Conservation (phyloP, 306 rosid species). For the Dalbergia cultrata region DNA sequence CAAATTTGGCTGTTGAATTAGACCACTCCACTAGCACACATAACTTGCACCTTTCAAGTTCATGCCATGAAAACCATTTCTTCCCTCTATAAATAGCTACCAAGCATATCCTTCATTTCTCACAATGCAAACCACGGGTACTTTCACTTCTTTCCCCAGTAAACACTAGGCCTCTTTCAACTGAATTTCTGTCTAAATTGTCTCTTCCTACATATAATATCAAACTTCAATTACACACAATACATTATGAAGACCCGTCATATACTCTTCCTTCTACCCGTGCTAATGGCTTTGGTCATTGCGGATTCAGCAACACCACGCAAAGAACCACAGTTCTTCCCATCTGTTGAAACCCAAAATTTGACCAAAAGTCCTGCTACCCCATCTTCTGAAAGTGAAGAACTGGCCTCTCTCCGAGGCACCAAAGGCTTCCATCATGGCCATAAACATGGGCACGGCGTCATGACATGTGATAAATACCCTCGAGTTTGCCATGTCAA, state of each 20-base stretch:
- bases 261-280: constrained; percentile 40
- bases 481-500: constrained; percentile 55
- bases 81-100: constrained; percentile 28
- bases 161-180: background rate
- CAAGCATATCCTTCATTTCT: constrained; percentile 1
- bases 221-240: background rate
- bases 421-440: constrained; percentile 31
- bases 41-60: background rate
- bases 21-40: constrained; percentile 41
- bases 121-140: constrained; percentile 26
- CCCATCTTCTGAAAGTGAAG: constrained; percentile 39
- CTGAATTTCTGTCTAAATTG: background rate
- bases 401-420: constrained; percentile 40
- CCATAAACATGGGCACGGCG: background rate
- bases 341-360: background rate
- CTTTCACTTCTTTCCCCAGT: background rate
- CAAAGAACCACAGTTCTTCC: constrained; percentile 28
- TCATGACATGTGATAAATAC: constrained; percentile 61
- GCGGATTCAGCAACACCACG: constrained; percentile 43
- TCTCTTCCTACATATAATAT: background rate
- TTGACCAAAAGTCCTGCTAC: background rate
- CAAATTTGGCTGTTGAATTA: constrained; percentile 34
- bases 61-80: background rate
- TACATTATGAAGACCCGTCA: constrained; percentile 45
- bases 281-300: constrained; percentile 44